Conservation (phyloP, 2,329 filamentous ascomycete species). For the Arachnomyces sp. region DNA sequence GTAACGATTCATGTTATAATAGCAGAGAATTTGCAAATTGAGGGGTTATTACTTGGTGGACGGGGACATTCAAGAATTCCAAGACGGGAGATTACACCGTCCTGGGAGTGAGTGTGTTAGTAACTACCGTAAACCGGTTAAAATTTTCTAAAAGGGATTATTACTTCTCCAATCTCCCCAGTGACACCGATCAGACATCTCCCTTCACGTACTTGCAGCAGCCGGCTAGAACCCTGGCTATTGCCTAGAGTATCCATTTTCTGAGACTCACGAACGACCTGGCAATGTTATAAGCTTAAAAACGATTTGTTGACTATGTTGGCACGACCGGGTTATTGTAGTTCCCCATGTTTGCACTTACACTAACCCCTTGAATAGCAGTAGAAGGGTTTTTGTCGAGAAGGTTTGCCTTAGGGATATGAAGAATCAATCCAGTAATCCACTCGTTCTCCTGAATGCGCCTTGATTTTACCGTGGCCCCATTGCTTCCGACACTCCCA, state of each 20-base stretch:
- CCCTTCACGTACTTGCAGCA: not conserved
- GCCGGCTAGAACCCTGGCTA: not conserved
- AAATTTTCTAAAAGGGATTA: not conserved
- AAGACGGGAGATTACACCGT: slow-evolving; percentile 5
- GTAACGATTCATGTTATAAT: too few relatives aligned
- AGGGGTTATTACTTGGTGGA: not conserved
- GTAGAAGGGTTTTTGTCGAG: not conserved
- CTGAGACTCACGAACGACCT: not conserved
- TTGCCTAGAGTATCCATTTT: not conserved
- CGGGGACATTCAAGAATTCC: not conserved
- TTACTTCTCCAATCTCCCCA: slow-evolving; percentile 2
- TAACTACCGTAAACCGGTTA: not conserved
- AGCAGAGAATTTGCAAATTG: not conserved
- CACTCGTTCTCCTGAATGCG: not conserved
- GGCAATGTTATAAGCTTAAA: too few relatives aligned
- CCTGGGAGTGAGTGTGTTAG: not conserved
- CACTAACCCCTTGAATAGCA: slow-evolving; percentile 1
- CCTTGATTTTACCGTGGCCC: not conserved
- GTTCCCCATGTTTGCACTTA: not conserved
- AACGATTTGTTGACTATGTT: not conserved
- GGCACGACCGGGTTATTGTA: not conserved
- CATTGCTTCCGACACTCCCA: not conserved
- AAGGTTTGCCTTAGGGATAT: not conserved
- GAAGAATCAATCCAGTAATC: slow-evolving; percentile 1
- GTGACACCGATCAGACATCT: slow-evolving; percentile 2